phyloP scores from a whole-genome alignment of 2,329 filamentous ascomycete genomes.

The Plectosphaerella sp. region DNA sequence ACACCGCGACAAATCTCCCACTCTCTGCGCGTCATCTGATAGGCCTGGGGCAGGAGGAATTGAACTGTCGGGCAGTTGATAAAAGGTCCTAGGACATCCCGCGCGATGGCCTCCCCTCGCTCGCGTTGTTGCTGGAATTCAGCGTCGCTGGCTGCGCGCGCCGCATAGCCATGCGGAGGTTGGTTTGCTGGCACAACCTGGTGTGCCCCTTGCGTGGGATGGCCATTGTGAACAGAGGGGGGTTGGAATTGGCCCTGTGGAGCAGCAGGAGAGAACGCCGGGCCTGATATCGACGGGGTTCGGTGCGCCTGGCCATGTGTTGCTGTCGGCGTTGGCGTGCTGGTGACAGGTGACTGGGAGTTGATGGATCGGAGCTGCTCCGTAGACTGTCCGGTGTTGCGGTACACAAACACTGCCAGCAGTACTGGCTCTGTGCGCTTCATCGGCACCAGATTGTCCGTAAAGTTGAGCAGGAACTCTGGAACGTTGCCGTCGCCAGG shows the following conservation, averaged over 20 bases:
- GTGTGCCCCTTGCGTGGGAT: conserved; percentile 13
- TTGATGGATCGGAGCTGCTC: conserved; percentile 18
- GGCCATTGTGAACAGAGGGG: conserved; percentile 5
- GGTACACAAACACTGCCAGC: conserved; percentile 79
- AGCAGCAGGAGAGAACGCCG: conserved; percentile 43
- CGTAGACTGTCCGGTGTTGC: conserved; percentile 42
- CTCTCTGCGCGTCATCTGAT: conserved; percentile 64
- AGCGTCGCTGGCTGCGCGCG: conserved; percentile 19
- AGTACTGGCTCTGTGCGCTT: conserved; percentile 71
- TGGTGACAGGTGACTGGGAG: conserved; percentile 16
- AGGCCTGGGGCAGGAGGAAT: conserved; percentile 66
- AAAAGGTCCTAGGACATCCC: conserved; percentile 59
- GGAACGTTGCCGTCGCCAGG: conserved; percentile 68
- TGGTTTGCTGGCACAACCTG: conserved; percentile 14
- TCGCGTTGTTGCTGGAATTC: conserved; percentile 37
- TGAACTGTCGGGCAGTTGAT: conserved; percentile 61
- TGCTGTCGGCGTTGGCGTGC: conserved; percentile 27
- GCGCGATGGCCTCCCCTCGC: conserved; percentile 52
- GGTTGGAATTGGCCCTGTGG: conserved; percentile 23
- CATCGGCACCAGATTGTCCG: conserved; percentile 73
- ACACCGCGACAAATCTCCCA: conserved; percentile 70
- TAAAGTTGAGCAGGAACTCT: conserved; percentile 84
- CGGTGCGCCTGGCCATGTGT: conserved; percentile 27
- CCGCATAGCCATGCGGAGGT: conserved; percentile 12
- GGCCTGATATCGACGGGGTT: conserved; percentile 43